Evolutionary conservation across 1,139 yeast genomes (phyloP).

Genomic region (Candida sanyaensis): DNA sequence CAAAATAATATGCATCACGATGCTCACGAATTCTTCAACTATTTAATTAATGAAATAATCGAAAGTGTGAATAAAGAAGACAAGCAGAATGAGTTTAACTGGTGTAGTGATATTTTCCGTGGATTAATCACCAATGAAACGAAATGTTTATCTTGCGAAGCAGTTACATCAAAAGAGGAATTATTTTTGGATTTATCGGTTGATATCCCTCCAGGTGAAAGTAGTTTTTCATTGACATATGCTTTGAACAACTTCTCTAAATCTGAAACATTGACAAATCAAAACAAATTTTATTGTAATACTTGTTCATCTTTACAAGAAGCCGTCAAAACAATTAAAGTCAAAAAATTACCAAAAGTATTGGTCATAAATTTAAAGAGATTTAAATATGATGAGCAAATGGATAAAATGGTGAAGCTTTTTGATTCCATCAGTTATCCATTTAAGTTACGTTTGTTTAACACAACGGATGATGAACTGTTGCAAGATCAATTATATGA

Average conservation of each 20-base stretch:
- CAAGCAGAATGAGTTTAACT: conserved; percentile 34
- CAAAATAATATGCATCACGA: conserved; percentile 94
- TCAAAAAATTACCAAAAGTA: conserved; percentile 75
- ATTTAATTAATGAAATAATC: conserved; percentile 76
- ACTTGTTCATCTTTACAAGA: conserved; percentile 89
- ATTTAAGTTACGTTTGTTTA: conserved; percentile 67
- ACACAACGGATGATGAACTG: conserved; percentile 55
- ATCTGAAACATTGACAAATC: conserved; percentile 80
- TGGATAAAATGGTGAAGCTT: conserved; percentile 80
- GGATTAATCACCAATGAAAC: conserved; percentile 87
- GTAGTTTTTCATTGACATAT: conserved; percentile 65
- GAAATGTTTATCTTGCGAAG: conserved; percentile 88
- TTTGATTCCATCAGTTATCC: conserved; percentile 88
- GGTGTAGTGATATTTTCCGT: conserved; percentile 77
- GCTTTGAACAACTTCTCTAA: conserved; percentile 81
- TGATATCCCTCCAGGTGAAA: conserved; percentile 73
- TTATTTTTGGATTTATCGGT: conserved; percentile 83
- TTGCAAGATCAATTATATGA: conserved; percentile 63
- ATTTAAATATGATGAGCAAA: conserved; percentile 85
- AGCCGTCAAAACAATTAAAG: conserved; percentile 88
- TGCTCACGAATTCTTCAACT: conserved; percentile 94
- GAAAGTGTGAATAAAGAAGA: conserved; percentile 58
- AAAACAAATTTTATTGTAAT: conserved; percentile 92
- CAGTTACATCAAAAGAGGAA: conserved; percentile 82
- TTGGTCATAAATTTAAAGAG: conserved; percentile 85